These are phyloP conservation scores for Solanum hybrid DNA, from an alignment of 305 asterid genomes.

Conservation along the genomic window DNA sequence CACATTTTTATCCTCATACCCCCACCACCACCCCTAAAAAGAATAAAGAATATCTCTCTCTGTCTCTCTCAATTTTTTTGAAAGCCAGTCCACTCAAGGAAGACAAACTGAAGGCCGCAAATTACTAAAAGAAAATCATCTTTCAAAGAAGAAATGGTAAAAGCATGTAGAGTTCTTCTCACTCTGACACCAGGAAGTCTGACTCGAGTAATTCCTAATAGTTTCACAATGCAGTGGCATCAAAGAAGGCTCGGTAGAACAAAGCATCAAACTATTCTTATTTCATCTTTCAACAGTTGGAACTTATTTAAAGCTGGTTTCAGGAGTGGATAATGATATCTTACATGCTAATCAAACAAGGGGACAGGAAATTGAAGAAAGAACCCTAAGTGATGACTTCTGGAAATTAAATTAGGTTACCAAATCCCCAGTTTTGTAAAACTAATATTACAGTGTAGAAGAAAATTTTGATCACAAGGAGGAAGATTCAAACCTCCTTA, in stretches of 20 bases:
- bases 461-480: neutral
- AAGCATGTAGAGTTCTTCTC: neutral
- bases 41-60: neutral
- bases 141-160: neutral
- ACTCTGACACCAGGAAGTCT: neutral
- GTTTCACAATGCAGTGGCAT: neutral
- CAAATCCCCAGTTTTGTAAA: neutral
- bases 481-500: conserved; percentile 54
- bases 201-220: neutral
- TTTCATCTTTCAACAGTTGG: neutral
- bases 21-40: neutral
- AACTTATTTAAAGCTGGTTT: neutral
- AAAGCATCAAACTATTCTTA: neutral
- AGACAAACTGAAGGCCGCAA: neutral
- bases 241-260: neutral
- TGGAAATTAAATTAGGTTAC: neutral
- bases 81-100: neutral
- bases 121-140: neutral
- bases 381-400: neutral
- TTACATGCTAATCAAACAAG: neutral
- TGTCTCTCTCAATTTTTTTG: neutral
- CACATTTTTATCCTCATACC: neutral
- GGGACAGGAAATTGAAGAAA: neutral
- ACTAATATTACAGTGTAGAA: neutral
- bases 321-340: neutral